Evolutionary conservation across 1,284 basidiomycete genomes (phyloP).

Genomic region (Coniferiporia weirii): DNA sequence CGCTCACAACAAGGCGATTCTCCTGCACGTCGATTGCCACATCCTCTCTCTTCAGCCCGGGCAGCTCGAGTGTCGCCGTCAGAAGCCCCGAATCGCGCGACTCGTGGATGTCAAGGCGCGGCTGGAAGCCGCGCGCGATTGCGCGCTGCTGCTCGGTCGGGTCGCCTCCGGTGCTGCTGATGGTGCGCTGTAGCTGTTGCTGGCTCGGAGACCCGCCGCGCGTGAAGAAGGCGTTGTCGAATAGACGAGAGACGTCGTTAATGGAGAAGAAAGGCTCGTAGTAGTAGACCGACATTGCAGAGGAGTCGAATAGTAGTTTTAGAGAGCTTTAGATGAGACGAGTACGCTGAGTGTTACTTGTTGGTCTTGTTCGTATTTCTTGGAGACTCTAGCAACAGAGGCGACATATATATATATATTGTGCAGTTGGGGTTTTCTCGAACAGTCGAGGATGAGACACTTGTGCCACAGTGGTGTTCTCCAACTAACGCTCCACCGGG

Average conservation of each 20-base stretch:
- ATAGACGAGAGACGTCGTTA: constrained; percentile 41
- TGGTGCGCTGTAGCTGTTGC: not conserved
- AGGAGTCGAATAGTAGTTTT: not conserved
- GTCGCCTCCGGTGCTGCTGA: not conserved
- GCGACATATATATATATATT: too few relatives aligned
- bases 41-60: constrained; percentile 40
- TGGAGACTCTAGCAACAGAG: too few relatives aligned
- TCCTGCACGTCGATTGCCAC: constrained; percentile 39
- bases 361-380: too few relatives aligned
- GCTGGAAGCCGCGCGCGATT: constrained; percentile 4
- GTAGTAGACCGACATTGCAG: constrained; percentile 33
- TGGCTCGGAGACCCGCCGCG: constrained; percentile 1
- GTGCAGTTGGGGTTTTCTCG: too few relatives aligned
- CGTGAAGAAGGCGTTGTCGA: constrained; percentile 38
- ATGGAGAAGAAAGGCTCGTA: constrained; percentile 43
- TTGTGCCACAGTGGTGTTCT: too few relatives aligned
- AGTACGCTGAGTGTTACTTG: too few relatives aligned
- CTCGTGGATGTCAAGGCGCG: constrained; percentile 10
- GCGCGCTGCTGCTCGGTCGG: not conserved
- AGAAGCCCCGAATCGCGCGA: constrained; percentile 32
- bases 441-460: too few relatives aligned
- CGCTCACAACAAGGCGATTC: constrained; percentile 40
- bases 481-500: too few relatives aligned
- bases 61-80: constrained; percentile 45
- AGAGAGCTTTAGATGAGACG: not conserved